Percentiles rank a stretch among this genome's conserved stretches.
These are phyloP conservation scores for Exobasidium cylindrosporum DNA, from an alignment of 1,284 basidiomycete genomes.

Conservation along the genomic window DNA sequence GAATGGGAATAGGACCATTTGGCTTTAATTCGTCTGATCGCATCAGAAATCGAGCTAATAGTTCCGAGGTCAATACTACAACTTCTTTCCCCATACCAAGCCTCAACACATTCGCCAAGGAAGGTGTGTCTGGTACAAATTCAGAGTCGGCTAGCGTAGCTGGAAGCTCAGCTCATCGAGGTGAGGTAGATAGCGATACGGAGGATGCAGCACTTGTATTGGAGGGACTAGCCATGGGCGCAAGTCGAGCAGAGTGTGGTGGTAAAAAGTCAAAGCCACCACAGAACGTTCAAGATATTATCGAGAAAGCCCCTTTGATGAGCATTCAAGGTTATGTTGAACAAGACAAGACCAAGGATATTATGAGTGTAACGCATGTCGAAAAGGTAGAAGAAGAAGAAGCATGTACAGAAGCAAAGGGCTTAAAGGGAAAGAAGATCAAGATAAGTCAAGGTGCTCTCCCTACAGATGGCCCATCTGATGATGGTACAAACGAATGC, in stretches of 20 bases:
- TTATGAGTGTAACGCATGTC: conserved; percentile 1
- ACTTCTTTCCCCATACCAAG: conserved; percentile 18
- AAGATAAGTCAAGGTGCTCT: background rate
- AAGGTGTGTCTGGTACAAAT: conserved; percentile 6
- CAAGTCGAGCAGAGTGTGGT: background rate
- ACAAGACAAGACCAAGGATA: conserved; percentile 4
- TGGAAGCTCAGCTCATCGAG: background rate
- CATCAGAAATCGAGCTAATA: background rate
- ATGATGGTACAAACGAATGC: background rate
- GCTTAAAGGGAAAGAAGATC: background rate
- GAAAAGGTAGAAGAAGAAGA: background rate
- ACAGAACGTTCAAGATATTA: conserved; percentile 4
- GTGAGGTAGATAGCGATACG: conserved; percentile 44
- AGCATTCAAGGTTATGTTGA: conserved; percentile 16
- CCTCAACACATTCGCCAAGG: conserved; percentile 14
- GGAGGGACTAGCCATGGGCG: conserved; percentile 47
- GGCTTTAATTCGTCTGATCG: background rate
- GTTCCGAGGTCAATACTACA: background rate
- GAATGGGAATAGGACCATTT: background rate
- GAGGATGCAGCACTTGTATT: conserved; percentile 50
- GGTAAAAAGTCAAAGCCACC: background rate
- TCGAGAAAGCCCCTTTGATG: conserved; percentile 3
- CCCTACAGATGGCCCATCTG: background rate
- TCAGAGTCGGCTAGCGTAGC: background rate
- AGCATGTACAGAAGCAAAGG: background rate